These are phyloP conservation scores for Thalia dealbata DNA, from an alignment of 176 grass and related monocot genomes.

Conservation along the genomic window DNA sequence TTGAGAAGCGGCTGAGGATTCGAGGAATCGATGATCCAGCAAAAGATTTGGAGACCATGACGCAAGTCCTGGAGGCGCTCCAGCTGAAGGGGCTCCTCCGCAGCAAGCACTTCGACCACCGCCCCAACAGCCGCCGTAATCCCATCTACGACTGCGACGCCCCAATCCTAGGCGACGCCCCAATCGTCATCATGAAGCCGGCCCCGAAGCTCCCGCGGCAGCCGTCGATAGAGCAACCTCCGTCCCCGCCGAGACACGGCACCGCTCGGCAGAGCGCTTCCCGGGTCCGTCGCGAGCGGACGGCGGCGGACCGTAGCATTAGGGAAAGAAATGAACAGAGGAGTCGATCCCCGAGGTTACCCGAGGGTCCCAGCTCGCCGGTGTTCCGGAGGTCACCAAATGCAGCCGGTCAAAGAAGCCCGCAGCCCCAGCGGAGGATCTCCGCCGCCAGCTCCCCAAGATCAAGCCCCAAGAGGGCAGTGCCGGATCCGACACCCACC, in stretches of 20 bases:
- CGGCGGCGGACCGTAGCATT: constrained; percentile 18
- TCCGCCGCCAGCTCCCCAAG: constrained; percentile 36
- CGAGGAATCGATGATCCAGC: constrained; percentile 76
- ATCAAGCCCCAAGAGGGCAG: constrained; percentile 8
- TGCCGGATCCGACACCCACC: constrained; percentile 18
- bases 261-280: constrained; percentile 6
- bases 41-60: constrained; percentile 70
- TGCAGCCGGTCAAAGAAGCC: constrained; percentile 14
- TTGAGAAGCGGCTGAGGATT: constrained; percentile 75
- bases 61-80: constrained; percentile 78
- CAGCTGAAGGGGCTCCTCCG: constrained; percentile 87
- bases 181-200: constrained; percentile 70
- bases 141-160: constrained; percentile 8
- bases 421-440: constrained; percentile 33
- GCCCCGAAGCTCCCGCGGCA: constrained; percentile 7
- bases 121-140: constrained; percentile 10
- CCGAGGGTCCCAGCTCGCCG: constrained; percentile 32
- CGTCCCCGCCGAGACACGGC: neutral
- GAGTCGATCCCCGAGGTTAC: constrained; percentile 25
- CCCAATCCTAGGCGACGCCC: constrained; percentile 15
- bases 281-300: constrained; percentile 2
- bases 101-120: neutral
- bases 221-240: neutral
- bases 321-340: constrained; percentile 16
- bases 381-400: constrained; percentile 12